phyloP scores from a whole-genome alignment of 345 rosid genomes.

The Citrus glauca region DNA sequence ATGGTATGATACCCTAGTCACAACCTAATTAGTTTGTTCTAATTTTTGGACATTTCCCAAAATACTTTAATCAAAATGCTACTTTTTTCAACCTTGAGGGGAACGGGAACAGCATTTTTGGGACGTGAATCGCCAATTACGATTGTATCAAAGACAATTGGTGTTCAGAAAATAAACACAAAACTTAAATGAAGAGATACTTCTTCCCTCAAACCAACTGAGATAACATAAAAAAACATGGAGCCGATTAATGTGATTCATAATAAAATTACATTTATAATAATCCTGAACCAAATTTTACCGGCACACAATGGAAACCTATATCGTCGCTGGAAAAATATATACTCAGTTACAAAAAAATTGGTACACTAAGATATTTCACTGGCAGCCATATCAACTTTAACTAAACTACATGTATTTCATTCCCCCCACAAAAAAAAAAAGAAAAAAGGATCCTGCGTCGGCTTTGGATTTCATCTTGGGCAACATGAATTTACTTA shows the following conservation, averaged over 20 bases:
- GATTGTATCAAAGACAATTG: not conserved
- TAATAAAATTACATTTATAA: not conserved
- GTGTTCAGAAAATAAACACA: not conserved
- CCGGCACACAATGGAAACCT: conserved; percentile 9
- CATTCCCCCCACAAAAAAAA: not conserved
- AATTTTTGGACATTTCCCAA: not conserved
- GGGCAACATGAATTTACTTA: conserved; percentile 16
- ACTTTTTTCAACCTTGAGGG: not conserved
- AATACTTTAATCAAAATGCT: not conserved
- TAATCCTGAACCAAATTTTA: not conserved
- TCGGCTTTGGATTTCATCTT: not conserved
- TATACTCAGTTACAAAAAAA: conserved; percentile 2
- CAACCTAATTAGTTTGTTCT: too few relatives aligned
- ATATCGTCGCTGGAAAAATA: conserved; percentile 3
- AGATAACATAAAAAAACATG: too few relatives aligned
- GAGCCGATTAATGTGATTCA: too few relatives aligned
- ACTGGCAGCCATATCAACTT: not conserved
- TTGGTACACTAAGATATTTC: not conserved
- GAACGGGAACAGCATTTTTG: not conserved
- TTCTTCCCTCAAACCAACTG: not conserved
- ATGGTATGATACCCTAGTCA: too few relatives aligned
- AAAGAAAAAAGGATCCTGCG: not conserved
- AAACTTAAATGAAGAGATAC: not conserved
- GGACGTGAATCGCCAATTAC: not conserved
- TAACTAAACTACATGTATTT: conserved; percentile 13